Conservation (phyloP, 2,329 filamentous ascomycete species). For the Alternaria atra region DNA sequence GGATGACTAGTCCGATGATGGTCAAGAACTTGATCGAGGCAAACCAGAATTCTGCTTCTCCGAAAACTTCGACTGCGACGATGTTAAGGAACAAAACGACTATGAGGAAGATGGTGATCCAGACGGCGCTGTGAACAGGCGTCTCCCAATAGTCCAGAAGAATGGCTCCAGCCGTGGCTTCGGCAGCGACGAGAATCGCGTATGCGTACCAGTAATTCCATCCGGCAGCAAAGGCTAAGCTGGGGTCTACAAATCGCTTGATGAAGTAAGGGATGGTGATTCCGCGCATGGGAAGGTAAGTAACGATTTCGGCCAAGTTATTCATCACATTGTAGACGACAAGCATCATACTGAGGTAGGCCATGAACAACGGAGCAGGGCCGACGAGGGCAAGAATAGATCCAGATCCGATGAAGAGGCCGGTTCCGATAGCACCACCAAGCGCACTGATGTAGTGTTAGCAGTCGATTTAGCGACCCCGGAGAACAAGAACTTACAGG, state of each 20-base stretch:
- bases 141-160: slow-evolving; percentile 49
- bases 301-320: slow-evolving; percentile 52
- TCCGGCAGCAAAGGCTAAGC: slow-evolving; percentile 47
- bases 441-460: slow-evolving; percentile 63
- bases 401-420: slow-evolving; percentile 49
- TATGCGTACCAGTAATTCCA: slow-evolving; percentile 45
- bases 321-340: slow-evolving; percentile 54
- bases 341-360: slow-evolving; percentile 50
- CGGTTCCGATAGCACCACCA: slow-evolving; percentile 63
- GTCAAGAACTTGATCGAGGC: slow-evolving; percentile 60
- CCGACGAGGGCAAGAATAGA: slow-evolving; percentile 44
- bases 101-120: slow-evolving; percentile 50
- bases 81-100: slow-evolving; percentile 49
- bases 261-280: slow-evolving; percentile 52
- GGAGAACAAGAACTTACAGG: slow-evolving; percentile 30
- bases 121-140: slow-evolving; percentile 43
- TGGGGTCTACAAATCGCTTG: slow-evolving; percentile 59
- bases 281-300: slow-evolving; percentile 52
- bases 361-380: slow-evolving; percentile 50
- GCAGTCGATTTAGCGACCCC: neutral
- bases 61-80: slow-evolving; percentile 46
- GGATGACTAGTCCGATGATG: slow-evolving; percentile 48
- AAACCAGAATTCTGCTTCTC: slow-evolving; percentile 63
- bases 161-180: slow-evolving; percentile 46
- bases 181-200: slow-evolving; percentile 47